phyloP scores from a whole-genome alignment of 495 filamentous ascomycete genomes.

The Talaromyces nanjingensis region DNA sequence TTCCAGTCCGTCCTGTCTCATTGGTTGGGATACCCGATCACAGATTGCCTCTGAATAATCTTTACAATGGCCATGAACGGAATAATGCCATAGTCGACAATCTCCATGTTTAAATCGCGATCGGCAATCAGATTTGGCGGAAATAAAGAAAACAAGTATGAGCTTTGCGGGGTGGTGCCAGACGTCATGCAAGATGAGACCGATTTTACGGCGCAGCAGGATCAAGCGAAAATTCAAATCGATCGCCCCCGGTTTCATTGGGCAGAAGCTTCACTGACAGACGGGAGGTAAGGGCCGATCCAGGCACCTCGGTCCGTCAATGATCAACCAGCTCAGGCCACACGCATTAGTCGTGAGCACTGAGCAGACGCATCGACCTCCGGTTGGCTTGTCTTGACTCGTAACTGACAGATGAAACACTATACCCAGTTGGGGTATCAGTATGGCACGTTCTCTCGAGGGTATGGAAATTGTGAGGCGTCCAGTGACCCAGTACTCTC shows the following conservation, averaged over 20 bases:
- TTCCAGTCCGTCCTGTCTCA: neutral
- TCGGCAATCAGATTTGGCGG: neutral
- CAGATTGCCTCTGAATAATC: neutral
- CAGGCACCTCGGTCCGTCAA: slow-evolving; percentile 9
- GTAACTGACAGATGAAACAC: neutral
- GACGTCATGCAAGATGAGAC: slow-evolving; percentile 1
- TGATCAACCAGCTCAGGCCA: slow-evolving; percentile 8
- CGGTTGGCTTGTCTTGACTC: neutral
- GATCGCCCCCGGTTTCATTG: neutral
- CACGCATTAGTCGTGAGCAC: neutral
- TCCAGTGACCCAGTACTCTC: neutral
- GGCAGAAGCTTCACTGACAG: slow-evolving; percentile 3
- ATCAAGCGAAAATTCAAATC: neutral
- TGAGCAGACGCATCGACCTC: neutral
- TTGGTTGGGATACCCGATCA: neutral
- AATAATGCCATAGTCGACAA: neutral
- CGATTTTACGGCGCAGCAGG: slow-evolving; percentile 7
- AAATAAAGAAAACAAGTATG: neutral
- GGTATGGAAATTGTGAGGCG: neutral
- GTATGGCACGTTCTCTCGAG: neutral
- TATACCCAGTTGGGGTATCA: neutral
- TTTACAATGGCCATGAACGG: neutral
- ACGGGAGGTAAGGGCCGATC: slow-evolving; percentile 11
- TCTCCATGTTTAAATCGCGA: neutral
- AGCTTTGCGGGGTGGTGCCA: neutral